These are phyloP conservation scores for Penicillium verhagenii DNA, from an alignment of 495 filamentous ascomycete species.

Conservation along the genomic window DNA sequence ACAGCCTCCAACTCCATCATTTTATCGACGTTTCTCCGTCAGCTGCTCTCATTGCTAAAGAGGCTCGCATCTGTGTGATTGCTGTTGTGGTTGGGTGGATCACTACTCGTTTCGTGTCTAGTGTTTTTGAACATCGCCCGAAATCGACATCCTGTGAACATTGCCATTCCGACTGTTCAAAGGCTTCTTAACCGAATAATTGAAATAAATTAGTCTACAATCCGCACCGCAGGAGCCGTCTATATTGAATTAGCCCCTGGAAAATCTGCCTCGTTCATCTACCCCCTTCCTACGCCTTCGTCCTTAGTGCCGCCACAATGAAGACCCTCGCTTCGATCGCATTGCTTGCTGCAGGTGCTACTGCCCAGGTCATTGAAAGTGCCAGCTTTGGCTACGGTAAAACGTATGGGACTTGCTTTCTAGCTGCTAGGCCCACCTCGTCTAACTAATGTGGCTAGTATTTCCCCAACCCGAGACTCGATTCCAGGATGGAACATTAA, in stretches of 20 bases:
- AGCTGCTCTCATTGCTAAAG: constrained; percentile 42
- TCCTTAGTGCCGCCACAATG: constrained; percentile 36
- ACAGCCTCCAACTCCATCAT: constrained; percentile 45
- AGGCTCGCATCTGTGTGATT: constrained; percentile 47
- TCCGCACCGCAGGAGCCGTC: background rate
- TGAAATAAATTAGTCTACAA: background rate
- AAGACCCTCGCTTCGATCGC: constrained; percentile 36
- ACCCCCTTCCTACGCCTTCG: background rate
- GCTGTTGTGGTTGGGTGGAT: constrained; percentile 52
- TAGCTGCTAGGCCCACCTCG: background rate
- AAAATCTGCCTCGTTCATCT: background rate
- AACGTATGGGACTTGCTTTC: constrained; percentile 45
- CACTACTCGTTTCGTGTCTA: constrained; percentile 44
- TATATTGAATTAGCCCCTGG: background rate
- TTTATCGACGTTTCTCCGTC: constrained; percentile 48
- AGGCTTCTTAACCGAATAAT: constrained; percentile 5
- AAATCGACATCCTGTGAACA: constrained; percentile 24
- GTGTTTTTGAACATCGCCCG: constrained; percentile 33
- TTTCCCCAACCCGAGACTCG: constrained; percentile 54
- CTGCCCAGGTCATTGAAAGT: constrained; percentile 62
- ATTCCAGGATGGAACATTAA: constrained; percentile 67
- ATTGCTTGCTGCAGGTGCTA: constrained; percentile 54
- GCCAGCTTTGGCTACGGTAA: constrained; percentile 75
- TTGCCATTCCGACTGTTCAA: constrained; percentile 20
- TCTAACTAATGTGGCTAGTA: constrained; percentile 38